Base-by-base conservation (phyloP, 768 basidiomycete species). In the Mycena crocata region DNA sequence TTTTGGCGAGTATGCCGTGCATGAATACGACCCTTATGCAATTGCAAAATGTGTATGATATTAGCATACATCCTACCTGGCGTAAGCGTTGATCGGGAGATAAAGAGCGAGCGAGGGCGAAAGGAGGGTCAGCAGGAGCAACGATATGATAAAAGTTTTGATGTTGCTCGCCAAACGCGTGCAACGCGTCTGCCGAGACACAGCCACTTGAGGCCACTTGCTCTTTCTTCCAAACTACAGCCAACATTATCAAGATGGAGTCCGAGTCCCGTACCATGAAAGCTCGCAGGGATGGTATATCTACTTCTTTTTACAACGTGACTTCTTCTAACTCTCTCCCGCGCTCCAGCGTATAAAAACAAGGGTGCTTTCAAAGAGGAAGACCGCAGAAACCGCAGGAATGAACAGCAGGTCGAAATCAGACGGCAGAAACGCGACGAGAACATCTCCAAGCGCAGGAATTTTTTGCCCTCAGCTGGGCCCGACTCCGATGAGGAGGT, bases 351-450 rank as follows among this genome's bases (percentile, higher is more conserved):
- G 75, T 96, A 93, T 84, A 97, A 97, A 86, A 92, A 89, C 81
- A 96, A 95, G 80, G 92, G 93, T 70, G 91, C 88, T 70, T 84
- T 96, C 71, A 96, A 95, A 79, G 90, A 90, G 73, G 95, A 97
- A 67, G 95, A 98, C 79, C 93, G 98, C 72, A 90, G 97, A 73
- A 91, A 96, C 81, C 91, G 97, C 78, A 90, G 98, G 61, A 98
- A 99, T 78, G 96, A 99, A 78, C 95, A 97, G 78, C 97, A 99
- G 76, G 98, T 99, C 57, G 98, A 99, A 86, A 98, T 99, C 85
- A 88, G 98, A 77, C 88, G 95, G 77, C 94, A 96, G 83, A 99
- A 99, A 84, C 88, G 98, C 72, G 98, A 99, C 79, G 98, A 99
- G 81, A 96, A 96, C 78, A 96, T 99, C 68, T 93, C 96, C 62